Conservation (phyloP, 192 early-diverging fungal species). For the Backusella australiensis region DNA sequence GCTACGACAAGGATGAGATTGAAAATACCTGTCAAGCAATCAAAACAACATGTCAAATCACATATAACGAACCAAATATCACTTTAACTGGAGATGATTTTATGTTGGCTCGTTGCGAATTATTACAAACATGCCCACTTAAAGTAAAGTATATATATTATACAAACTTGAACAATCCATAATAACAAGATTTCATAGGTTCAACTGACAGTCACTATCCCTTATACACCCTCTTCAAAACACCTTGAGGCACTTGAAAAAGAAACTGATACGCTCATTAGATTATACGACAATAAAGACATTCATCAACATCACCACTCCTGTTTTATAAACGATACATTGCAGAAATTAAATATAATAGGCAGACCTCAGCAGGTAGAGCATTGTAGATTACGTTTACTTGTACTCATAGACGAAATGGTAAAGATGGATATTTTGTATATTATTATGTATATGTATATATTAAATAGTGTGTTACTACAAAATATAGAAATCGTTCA, state of each 20-base stretch:
- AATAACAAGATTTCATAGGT: constrained; percentile 12
- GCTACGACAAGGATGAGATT: constrained; percentile 5
- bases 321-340: constrained; percentile 20
- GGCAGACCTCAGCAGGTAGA: constrained; percentile 25
- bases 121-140: constrained; percentile 46
- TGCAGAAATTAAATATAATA: constrained; percentile 12
- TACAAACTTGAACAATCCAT: neutral
- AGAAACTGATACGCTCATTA: constrained; percentile 20
- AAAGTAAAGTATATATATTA: constrained; percentile 23
- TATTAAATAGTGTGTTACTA: neutral
- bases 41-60: constrained; percentile 29
- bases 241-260: neutral
- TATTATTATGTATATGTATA: neutral
- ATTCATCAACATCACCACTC: neutral
- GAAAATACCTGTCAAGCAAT: constrained; percentile 21
- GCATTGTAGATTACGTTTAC: constrained; percentile 19
- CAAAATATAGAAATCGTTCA: constrained; percentile 41
- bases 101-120: constrained; percentile 36
- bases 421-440: constrained; percentile 16
- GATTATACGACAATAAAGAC: neutral
- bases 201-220: constrained; percentile 10
- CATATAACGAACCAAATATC: constrained; percentile 44
- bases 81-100: constrained; percentile 45
- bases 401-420: constrained; percentile 49
- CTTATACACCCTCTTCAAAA: neutral